Evolutionary conservation across 176 grass and related monocot genomes (phyloP), one percentile per base, ranked within the genome.

Genomic region (Thalia dealbata): DNA sequence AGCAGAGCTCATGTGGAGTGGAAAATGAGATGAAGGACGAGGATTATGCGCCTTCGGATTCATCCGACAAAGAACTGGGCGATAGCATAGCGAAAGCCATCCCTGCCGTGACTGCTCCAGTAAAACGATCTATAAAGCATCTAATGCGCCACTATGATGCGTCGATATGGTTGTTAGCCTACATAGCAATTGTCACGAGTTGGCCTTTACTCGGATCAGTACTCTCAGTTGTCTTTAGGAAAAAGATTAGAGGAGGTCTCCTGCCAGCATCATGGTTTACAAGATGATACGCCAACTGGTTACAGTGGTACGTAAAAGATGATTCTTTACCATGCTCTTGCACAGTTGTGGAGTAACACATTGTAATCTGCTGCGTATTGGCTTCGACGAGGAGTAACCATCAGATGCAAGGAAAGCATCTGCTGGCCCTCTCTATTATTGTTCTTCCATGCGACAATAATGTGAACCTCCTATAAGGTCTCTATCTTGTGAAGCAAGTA

Each of bases 101-200:
- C 46, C 70, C 60, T 25, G 79, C 91, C 19, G 72, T 78, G 19
- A 91, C 86, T 16, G 60, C 85, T 78, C 85, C 90, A 3, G 76
- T 99, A 19, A 93, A 85, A 81, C 91, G 81, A 85, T 93, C 95
- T 52, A 65, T 93, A 45, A 88, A 70, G 58, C 82, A 84, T 16
- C 73, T 99, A 45, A 73, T 30, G 2, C 84, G 78, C 18, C 81
- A 79, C 56, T 84, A 88, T 69, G 79, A 85, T 74, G 87, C 76
- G 43, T 99, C 95, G 1, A 77, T 91, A 52, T 91, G 90, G 87
- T 80, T 99, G 77, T 83, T 99, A 35, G 95, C 83, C 24, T 99
- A 99, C 50, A 79, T 99, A 25, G 86, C 90, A 42, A 79, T 99
- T 50, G 71, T 83, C 44, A 91, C 90, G 25, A 91, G 83, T 46